phyloP scores from a whole-genome alignment of 768 basidiomycete species.

The Naganishia friedmannii region DNA sequence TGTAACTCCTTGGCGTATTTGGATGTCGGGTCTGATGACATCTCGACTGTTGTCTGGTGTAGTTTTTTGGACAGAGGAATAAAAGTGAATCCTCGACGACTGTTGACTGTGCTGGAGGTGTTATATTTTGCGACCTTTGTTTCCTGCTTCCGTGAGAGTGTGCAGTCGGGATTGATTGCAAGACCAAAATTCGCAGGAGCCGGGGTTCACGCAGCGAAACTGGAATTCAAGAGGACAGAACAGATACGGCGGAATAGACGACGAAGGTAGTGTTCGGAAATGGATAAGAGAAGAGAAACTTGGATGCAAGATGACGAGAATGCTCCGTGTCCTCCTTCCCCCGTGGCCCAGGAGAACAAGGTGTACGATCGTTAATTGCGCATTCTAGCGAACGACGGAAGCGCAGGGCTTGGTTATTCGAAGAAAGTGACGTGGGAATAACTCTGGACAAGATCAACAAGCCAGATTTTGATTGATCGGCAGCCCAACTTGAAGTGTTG shows the following conservation, averaged over 20 bases:
- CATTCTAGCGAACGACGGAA: neutral
- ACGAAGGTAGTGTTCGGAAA: neutral
- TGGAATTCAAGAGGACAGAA: neutral
- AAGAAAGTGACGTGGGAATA: neutral
- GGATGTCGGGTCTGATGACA: conserved; percentile 37
- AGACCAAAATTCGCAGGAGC: conserved; percentile 3
- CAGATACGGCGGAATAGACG: neutral
- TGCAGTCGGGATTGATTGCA: neutral
- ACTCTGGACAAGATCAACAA: neutral
- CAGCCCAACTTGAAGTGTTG: too few species aligned
- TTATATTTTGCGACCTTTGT: neutral
- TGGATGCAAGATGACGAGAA: conserved; percentile 16
- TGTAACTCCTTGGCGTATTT: conserved; percentile 48
- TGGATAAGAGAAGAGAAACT: too few species aligned
- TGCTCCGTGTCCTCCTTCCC: too few species aligned
- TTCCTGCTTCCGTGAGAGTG: neutral
- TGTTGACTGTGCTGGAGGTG: neutral
- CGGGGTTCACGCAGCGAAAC: neutral
- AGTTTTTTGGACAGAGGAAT: neutral
- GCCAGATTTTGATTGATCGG: too few species aligned
- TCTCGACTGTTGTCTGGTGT: neutral
- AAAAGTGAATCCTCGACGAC: conserved; percentile 7
- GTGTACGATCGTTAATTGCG: neutral
- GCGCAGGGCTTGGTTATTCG: too few species aligned
- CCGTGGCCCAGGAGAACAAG: neutral